These are phyloP conservation scores for Pseudocercospora vitis DNA, from an alignment of 2,329 filamentous ascomycete genomes.

Conservation along the genomic window DNA sequence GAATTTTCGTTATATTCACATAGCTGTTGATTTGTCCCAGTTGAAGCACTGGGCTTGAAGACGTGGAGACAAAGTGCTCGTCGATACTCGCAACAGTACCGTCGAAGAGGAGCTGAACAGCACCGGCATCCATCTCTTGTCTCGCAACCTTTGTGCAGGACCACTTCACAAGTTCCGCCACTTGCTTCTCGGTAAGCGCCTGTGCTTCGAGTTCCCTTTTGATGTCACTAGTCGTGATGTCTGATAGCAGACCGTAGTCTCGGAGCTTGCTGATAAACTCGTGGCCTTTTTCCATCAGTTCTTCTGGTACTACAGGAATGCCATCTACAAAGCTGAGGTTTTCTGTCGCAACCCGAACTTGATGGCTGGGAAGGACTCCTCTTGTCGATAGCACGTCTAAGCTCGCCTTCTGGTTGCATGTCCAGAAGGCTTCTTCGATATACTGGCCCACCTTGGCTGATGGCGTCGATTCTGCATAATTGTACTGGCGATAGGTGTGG, in stretches of 20 bases:
- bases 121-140: slow-evolving; percentile 70
- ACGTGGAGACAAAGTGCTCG: slow-evolving; percentile 52
- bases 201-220: slow-evolving; percentile 78
- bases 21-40: slow-evolving; percentile 74
- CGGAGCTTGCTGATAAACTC: slow-evolving; percentile 77
- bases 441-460: slow-evolving; percentile 78
- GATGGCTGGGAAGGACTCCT: slow-evolving; percentile 79
- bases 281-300: slow-evolving; percentile 65
- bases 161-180: slow-evolving; percentile 84
- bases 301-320: slow-evolving; percentile 80
- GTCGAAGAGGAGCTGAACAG: slow-evolving; percentile 69
- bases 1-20: slow-evolving; percentile 74
- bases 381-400: slow-evolving; percentile 87
- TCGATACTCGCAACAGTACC: slow-evolving; percentile 72
- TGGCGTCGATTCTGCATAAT: slow-evolving; percentile 85
- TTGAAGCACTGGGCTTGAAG: slow-evolving; percentile 70
- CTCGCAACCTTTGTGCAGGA: slow-evolving; percentile 67
- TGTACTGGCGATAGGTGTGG: slow-evolving; percentile 83
- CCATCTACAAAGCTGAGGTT: slow-evolving; percentile 78
- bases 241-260: slow-evolving; percentile 81
- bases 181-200: slow-evolving; percentile 74
- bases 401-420: slow-evolving; percentile 74
- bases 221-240: slow-evolving; percentile 85
- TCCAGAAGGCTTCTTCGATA: slow-evolving; percentile 96
- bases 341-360: slow-evolving; percentile 74